Conservation (phyloP, 768 basidiomycete genomes). For the Infundibulicybe gibba region DNA sequence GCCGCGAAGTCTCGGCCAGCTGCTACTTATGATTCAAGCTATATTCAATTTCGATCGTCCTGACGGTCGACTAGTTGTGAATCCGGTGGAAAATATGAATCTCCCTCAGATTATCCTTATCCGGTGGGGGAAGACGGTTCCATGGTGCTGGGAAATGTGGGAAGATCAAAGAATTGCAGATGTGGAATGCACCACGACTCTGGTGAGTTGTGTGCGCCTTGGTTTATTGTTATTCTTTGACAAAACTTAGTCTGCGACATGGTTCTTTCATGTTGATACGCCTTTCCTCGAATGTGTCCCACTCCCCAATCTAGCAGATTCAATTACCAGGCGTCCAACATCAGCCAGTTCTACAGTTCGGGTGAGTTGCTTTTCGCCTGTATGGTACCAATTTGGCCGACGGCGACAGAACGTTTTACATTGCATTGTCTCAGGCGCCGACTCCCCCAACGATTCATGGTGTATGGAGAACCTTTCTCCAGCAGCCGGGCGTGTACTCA, state of each 20-base stretch:
- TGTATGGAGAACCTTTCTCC: constrained; percentile 1
- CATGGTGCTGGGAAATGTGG: constrained; percentile 70
- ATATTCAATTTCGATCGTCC: constrained; percentile 27
- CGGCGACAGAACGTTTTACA: constrained; percentile 20
- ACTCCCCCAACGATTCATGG: background rate
- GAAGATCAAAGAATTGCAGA: constrained; percentile 46
- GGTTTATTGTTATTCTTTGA: background rate
- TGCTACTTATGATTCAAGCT: constrained; percentile 41
- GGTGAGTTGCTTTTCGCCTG: no score
- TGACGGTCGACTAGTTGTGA: constrained; percentile 10
- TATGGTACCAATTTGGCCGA: no score
- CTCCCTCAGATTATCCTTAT: constrained; percentile 46
- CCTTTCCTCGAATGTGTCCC: background rate
- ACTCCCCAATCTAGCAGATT: no score
- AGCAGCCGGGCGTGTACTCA: constrained; percentile 18
- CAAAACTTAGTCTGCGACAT: constrained; percentile 43
- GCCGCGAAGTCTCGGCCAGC: constrained; percentile 40
- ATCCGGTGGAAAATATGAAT: constrained; percentile 28
- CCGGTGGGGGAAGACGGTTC: constrained; percentile 51
- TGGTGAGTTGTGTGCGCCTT: constrained; percentile 35
- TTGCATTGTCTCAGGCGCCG: constrained; percentile 13
- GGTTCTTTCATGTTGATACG: constrained; percentile 42
- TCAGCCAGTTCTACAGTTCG: no score
- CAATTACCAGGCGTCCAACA: no score
- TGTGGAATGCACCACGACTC: constrained; percentile 40